Percentiles rank a stretch among this genome's conserved stretches.
Conservation (phyloP, 2,329 filamentous ascomycete genomes). For the Aureobasidium sp. region DNA sequence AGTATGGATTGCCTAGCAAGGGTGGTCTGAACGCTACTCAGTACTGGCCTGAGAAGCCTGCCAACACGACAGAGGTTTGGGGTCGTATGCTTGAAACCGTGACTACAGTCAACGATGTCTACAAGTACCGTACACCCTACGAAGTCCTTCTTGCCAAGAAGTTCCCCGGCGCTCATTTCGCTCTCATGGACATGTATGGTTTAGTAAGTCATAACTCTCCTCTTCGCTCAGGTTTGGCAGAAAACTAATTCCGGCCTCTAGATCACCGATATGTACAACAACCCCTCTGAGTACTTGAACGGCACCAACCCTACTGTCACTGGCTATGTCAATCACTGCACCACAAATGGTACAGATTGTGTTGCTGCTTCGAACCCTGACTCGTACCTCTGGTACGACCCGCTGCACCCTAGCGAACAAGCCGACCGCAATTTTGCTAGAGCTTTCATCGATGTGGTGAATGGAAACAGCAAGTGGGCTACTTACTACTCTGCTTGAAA, state of each 20-base stretch:
- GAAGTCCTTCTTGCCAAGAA: constrained; percentile 36
- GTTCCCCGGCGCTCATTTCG: constrained; percentile 52
- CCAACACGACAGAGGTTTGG: constrained; percentile 45
- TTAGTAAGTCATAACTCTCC: constrained; percentile 35
- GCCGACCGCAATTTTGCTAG: constrained; percentile 51
- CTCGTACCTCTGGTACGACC: constrained; percentile 67
- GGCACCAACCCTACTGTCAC: constrained; percentile 56
- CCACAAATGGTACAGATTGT: constrained; percentile 34
- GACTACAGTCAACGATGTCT: constrained; percentile 45
- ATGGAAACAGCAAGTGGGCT: constrained; percentile 42
- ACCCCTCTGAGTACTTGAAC: constrained; percentile 56
- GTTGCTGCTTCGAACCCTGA: constrained; percentile 41
- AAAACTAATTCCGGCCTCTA: constrained; percentile 19
- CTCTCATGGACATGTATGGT: constrained; percentile 60
- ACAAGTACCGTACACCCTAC: constrained; percentile 44
- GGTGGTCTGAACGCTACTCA: constrained; percentile 38
- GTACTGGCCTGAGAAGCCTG: constrained; percentile 42
- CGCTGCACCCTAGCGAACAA: constrained; percentile 63
- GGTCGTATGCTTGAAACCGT: constrained; percentile 48
- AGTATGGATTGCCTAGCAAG: constrained; percentile 51
- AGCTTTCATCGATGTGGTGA: constrained; percentile 50
- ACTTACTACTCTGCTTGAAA: constrained; percentile 32
- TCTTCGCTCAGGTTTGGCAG: not conserved
- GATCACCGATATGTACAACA: constrained; percentile 57
- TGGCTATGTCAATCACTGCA: constrained; percentile 52